Evolutionary conservation across 805 yeast genomes (phyloP).

Genomic region (Barnettozyma wickerhamii): DNA sequence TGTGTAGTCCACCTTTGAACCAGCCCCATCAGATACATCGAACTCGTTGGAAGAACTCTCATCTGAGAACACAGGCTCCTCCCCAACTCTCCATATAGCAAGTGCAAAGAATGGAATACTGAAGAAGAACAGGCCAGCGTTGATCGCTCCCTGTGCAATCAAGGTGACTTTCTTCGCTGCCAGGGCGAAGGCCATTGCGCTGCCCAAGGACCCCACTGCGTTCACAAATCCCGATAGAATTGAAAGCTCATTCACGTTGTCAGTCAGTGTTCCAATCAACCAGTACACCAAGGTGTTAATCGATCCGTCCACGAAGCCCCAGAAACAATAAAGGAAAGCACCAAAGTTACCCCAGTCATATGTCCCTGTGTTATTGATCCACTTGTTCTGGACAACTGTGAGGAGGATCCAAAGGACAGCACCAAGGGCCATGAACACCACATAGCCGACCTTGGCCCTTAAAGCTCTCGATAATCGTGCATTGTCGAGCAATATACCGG

Average conservation of each 20-base stretch:
- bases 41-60: no score
- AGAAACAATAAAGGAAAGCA: neutral
- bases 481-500: neutral
- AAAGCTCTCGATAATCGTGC: neutral
- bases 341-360: conserved; percentile 2
- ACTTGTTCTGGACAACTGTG: neutral
- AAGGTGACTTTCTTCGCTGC: neutral
- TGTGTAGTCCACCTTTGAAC: no score
- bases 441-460: neutral
- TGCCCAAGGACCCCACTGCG: conserved; percentile 1
- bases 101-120: neutral
- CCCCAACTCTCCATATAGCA: neutral
- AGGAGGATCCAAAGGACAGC: neutral
- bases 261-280: conserved; percentile 1
- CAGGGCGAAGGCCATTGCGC: conserved; percentile 1
- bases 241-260: conserved; percentile 1
- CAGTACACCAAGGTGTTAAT: neutral
- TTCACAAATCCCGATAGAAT: neutral
- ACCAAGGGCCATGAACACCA: neutral
- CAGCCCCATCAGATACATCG: no score
- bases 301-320: conserved; percentile 1
- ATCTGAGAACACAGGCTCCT: no score
- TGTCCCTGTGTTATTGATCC: neutral
- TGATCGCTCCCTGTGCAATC: neutral
- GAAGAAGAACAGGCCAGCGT: neutral